A percentile compares a stretch with the other conserved stretches of the same genome.
These are phyloP conservation scores for Chlorella variabilis DNA, from an alignment of 163 green algal species.

Conservation along the genomic window DNA sequence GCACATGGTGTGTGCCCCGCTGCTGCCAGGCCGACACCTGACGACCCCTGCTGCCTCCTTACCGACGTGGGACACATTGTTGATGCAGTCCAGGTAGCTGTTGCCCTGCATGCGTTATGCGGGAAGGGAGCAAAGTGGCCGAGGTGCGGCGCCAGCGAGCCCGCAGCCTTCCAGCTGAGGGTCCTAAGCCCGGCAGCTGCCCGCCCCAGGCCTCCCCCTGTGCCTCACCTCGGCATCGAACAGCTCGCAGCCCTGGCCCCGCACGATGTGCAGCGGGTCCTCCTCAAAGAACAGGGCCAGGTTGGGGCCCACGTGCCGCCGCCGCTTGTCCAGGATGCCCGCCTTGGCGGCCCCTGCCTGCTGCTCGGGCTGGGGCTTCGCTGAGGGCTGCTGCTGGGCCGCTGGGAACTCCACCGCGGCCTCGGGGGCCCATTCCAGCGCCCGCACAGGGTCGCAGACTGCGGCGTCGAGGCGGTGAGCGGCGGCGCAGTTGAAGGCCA, in stretches of 20 bases:
- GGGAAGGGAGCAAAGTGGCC: no score
- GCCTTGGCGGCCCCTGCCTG: neutral
- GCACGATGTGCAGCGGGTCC: slow-evolving; percentile 71
- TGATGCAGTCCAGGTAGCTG: slow-evolving; percentile 80
- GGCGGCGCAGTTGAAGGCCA: no score
- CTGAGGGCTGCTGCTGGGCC: no score
- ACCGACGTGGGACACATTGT: slow-evolving; percentile 86
- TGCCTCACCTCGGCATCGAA: slow-evolving; percentile 54
- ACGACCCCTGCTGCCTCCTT: slow-evolving; percentile 1
- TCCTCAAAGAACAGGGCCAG: slow-evolving; percentile 56
- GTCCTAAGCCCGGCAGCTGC: no score
- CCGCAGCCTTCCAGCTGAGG: no score
- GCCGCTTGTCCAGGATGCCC: slow-evolving; percentile 39
- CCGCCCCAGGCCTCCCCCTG: no score
- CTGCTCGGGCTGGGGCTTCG: no score
- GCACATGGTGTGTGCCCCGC: no score
- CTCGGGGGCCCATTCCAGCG: neutral
- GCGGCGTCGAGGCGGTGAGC: no score
- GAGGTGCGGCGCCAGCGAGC: no score
- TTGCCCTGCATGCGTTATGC: slow-evolving; percentile 12
- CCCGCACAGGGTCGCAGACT: neutral
- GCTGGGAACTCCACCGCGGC: neutral
- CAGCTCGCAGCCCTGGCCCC: slow-evolving; percentile 62
- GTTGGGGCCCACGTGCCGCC: slow-evolving; percentile 56
- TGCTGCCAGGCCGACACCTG: no score